Conservation (phyloP, 129 eudicot species). For the Gnaphalium uliginosum region DNA sequence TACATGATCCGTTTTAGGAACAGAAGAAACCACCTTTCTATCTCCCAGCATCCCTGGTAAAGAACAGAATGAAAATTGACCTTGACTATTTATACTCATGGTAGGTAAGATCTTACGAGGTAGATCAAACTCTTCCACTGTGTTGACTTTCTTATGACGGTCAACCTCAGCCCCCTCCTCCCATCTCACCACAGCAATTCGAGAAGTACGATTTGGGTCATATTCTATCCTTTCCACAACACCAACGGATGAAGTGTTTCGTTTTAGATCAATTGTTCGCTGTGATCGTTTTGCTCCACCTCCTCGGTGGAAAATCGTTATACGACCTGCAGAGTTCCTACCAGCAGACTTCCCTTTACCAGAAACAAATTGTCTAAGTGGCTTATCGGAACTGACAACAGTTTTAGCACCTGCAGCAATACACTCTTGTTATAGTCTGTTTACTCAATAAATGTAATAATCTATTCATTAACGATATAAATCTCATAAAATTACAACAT, state of each 20-base stretch:
- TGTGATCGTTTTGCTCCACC: conserved; percentile 66
- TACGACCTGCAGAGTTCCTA: conserved; percentile 58
- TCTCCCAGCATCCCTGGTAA: conserved; percentile 31
- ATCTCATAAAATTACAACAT: background rate
- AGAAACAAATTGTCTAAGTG: conserved; percentile 40
- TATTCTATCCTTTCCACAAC: conserved; percentile 63
- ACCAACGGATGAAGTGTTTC: conserved; percentile 56
- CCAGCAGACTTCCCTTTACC: conserved; percentile 55
- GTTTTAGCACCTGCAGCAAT: conserved; percentile 33
- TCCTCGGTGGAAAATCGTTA: conserved; percentile 59
- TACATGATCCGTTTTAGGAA: conserved; percentile 23
- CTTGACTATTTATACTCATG: conserved; percentile 28
- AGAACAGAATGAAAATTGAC: conserved; percentile 47
- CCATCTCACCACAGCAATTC: conserved; percentile 67
- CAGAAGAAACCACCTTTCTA: conserved; percentile 26
- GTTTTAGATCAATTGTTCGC: conserved; percentile 53
- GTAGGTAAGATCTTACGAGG: conserved; percentile 21
- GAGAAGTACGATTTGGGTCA: conserved; percentile 68
- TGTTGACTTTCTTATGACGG: conserved; percentile 31
- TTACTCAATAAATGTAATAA: background rate
- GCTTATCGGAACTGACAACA: conserved; percentile 27
- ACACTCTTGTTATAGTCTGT: background rate
- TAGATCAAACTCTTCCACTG: conserved; percentile 14
- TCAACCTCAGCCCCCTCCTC: conserved; percentile 40
- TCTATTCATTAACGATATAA: background rate